A percentile compares a stretch with the other conserved stretches of the same genome.
Conservation (phyloP, 352 stramenopile genomes). For the Globisporangium rhizosaccharum region DNA sequence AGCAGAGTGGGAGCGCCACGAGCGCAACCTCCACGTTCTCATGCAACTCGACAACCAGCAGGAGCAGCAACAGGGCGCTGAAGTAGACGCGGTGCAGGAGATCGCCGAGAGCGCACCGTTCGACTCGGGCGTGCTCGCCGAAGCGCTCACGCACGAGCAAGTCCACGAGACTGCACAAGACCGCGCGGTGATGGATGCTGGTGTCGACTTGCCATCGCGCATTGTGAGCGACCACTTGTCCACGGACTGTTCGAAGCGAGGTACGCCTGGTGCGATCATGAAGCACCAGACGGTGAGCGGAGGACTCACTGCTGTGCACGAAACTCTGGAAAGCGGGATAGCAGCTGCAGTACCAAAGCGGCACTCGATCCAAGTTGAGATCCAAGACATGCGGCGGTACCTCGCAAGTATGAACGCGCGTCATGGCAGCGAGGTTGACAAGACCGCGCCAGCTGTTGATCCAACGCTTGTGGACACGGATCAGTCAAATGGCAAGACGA, state of each 20-base stretch:
- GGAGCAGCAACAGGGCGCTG: neutral
- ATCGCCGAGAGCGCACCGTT: neutral
- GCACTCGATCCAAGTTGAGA: conserved; percentile 5
- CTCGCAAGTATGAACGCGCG: neutral
- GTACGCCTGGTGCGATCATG: neutral
- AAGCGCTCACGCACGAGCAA: neutral
- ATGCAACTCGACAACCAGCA: neutral
- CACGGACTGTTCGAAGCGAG: neutral
- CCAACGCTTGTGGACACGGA: neutral
- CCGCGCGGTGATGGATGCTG: neutral
- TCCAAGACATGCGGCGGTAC: neutral
- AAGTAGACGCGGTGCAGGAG: neutral
- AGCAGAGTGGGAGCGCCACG: conserved; percentile 8
- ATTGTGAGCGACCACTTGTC: conserved; percentile 1
- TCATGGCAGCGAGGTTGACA: neutral
- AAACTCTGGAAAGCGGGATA: neutral
- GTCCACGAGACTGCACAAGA: neutral
- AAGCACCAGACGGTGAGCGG: conserved; percentile 2
- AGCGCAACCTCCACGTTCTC: conserved; percentile 9
- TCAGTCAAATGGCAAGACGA: too few relatives aligned
- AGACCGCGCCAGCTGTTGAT: neutral
- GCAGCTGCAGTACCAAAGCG: neutral
- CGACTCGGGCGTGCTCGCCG: neutral
- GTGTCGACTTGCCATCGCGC: neutral
- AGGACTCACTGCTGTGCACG: neutral